These are phyloP conservation scores for Balamuthia mandrillaris DNA, from an alignment of 208 protist species.

Conservation along the genomic window DNA sequence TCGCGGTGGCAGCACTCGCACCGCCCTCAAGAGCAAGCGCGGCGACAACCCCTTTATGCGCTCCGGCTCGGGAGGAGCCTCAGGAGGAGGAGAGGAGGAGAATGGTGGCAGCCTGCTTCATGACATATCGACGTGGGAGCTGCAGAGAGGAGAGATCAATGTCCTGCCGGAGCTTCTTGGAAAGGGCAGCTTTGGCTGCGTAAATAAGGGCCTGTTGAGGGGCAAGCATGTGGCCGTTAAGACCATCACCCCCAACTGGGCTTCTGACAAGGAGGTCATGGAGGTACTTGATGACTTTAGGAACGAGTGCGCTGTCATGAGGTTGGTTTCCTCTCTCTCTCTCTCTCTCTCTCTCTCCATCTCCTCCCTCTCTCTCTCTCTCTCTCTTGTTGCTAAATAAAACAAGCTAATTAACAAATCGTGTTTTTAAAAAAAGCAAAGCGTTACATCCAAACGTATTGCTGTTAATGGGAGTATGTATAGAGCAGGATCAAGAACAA, in stretches of 20 bases:
- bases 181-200: background rate
- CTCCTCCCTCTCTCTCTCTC: background rate
- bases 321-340: background rate
- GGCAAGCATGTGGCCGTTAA: slow-evolving; percentile 32
- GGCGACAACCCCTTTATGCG: background rate
- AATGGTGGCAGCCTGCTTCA: background rate
- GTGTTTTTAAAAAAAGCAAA: background rate
- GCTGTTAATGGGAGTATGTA: slow-evolving; percentile 33
- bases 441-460: background rate
- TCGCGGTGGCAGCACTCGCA: background rate
- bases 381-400: background rate
- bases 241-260: slow-evolving; percentile 34
- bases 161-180: background rate
- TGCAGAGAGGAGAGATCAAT: background rate
- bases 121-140: background rate
- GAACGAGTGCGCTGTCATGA: slow-evolving; percentile 31
- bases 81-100: background rate
- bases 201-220: slow-evolving; percentile 14
- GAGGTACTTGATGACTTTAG: slow-evolving; percentile 30
- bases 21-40: background rate
- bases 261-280: background rate
- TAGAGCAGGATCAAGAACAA: background rate
- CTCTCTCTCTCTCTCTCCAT: background rate
- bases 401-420: background rate
- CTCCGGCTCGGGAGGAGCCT: no score